A percentile compares a stretch with the other conserved stretches of the same genome.
phyloP scores from a whole-genome alignment of 202 grass and related monocot genomes.

The Zoysia matrella region DNA sequence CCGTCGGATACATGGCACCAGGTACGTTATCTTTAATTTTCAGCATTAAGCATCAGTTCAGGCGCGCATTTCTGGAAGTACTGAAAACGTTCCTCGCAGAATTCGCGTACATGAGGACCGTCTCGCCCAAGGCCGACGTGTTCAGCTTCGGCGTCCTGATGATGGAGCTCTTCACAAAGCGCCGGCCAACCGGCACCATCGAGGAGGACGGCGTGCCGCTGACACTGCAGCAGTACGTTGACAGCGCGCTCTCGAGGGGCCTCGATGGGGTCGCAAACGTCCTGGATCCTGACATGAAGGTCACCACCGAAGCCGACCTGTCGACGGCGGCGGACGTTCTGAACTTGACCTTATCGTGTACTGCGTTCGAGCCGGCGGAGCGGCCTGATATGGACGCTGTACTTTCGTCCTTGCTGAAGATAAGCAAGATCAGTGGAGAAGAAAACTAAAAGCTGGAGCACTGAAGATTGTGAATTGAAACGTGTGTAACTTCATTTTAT shows the following conservation, averaged over 20 bases:
- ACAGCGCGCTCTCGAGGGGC: slow-evolving; percentile 57
- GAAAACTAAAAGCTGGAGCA: neutral
- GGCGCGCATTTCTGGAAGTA: neutral
- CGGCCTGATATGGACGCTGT: slow-evolving; percentile 76
- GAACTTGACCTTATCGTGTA: slow-evolving; percentile 60
- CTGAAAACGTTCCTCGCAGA: slow-evolving; percentile 38
- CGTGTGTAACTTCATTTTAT: neutral
- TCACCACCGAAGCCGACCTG: slow-evolving; percentile 53
- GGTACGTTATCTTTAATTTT: slow-evolving; percentile 43
- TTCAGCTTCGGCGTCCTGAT: slow-evolving; percentile 87
- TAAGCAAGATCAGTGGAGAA: slow-evolving; percentile 25
- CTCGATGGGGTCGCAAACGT: slow-evolving; percentile 52
- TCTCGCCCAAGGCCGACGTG: slow-evolving; percentile 76
- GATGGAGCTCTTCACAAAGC: slow-evolving; percentile 84
- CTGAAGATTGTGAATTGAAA: neutral
- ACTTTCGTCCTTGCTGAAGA: slow-evolving; percentile 64
- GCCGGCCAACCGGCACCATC: slow-evolving; percentile 63
- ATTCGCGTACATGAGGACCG: slow-evolving; percentile 79
- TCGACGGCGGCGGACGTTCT: slow-evolving; percentile 55
- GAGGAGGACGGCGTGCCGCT: slow-evolving; percentile 58
- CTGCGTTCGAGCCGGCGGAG: slow-evolving; percentile 62
- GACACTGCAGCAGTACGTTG: slow-evolving; percentile 78
- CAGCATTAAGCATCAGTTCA: neutral
- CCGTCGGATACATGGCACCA: slow-evolving; percentile 94
- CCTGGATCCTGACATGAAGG: slow-evolving; percentile 62